A percentile compares a stretch with the other conserved stretches of the same genome.
These are phyloP conservation scores for Colletotrichum acutatum DNA, from an alignment of 2,329 filamentous ascomycete species.

Conservation along the genomic window DNA sequence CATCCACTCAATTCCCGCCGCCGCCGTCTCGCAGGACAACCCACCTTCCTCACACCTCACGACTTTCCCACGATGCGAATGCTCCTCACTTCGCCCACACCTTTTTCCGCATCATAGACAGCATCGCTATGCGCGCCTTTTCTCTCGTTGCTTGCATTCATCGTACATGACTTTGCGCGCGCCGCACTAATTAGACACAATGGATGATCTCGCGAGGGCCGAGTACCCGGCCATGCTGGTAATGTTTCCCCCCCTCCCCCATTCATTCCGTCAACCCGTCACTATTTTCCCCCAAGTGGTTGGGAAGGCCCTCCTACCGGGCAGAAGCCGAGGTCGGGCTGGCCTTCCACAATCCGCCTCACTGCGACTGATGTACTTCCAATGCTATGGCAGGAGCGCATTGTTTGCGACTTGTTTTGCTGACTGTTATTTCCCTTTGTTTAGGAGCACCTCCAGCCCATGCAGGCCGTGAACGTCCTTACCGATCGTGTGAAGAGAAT, in stretches of 20 bases:
- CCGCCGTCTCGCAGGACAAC: conserved; percentile 5
- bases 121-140: conserved; percentile 38
- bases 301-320: neutral
- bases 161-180: conserved; percentile 33
- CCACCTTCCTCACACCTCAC: conserved; percentile 23
- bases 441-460: conserved; percentile 84
- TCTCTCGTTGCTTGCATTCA: conserved; percentile 31
- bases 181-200: conserved; percentile 48
- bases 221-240: conserved; percentile 98
- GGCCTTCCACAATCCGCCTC: neutral
- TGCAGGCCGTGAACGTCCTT: conserved; percentile 83
- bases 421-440: conserved; percentile 32
- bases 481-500: conserved; percentile 91
- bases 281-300: neutral
- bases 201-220: conserved; percentile 83
- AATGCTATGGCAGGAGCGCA: conserved; percentile 12
- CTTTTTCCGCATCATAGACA: conserved; percentile 33
- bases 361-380: neutral
- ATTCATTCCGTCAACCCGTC: neutral
- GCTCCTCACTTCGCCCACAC: conserved; percentile 34
- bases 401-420: conserved; percentile 31
- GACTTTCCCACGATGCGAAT: conserved; percentile 31
- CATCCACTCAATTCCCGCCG: conserved; percentile 25
- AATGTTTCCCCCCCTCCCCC: conserved; percentile 42
- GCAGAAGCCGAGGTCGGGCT: neutral